Evolutionary conservation across 139 green algal genomes (phyloP).

Genomic region (Chlamydomonas incerta): DNA sequence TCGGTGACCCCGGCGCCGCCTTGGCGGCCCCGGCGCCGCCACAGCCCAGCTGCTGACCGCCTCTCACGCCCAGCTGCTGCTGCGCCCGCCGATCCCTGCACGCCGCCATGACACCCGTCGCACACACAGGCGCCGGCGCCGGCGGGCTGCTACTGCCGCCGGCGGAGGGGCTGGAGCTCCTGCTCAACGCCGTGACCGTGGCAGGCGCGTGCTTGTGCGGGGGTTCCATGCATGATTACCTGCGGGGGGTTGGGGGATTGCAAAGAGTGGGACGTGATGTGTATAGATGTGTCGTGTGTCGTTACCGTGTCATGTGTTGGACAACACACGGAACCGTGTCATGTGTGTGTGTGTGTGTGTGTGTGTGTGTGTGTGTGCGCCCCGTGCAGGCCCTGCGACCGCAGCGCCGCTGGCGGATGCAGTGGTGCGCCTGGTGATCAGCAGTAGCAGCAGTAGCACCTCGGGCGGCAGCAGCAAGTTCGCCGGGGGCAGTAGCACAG

Average conservation of each 20-base stretch:
- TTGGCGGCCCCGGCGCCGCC: too few species aligned
- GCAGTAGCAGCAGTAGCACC: neutral
- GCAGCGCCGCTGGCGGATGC: conserved; percentile 18
- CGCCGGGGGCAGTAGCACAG: too few species aligned
- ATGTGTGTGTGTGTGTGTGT: neutral
- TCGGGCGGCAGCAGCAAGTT: neutral
- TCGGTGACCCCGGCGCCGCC: too few species aligned
- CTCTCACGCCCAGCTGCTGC: too few species aligned
- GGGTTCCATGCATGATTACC: neutral
- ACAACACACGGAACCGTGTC: too few species aligned
- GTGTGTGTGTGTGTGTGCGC: neutral
- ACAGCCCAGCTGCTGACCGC: too few species aligned
- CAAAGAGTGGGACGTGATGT: too few species aligned
- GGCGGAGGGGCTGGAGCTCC: conserved; percentile 23
- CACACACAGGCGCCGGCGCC: too few species aligned
- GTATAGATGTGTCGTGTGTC: neutral
- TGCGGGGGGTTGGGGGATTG: neutral
- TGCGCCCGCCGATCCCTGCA: too few species aligned
- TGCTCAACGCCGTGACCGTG: conserved; percentile 10
- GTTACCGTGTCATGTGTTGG: too few species aligned
- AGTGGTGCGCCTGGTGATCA: neutral
- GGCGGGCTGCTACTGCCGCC: too few species aligned
- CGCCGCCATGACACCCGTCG: too few species aligned
- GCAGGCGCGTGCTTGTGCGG: neutral
- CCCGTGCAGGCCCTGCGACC: neutral